Evolutionary conservation across 371 early-diverging fungal genomes (phyloP).

Genomic region (Capniomyces stellatus): DNA sequence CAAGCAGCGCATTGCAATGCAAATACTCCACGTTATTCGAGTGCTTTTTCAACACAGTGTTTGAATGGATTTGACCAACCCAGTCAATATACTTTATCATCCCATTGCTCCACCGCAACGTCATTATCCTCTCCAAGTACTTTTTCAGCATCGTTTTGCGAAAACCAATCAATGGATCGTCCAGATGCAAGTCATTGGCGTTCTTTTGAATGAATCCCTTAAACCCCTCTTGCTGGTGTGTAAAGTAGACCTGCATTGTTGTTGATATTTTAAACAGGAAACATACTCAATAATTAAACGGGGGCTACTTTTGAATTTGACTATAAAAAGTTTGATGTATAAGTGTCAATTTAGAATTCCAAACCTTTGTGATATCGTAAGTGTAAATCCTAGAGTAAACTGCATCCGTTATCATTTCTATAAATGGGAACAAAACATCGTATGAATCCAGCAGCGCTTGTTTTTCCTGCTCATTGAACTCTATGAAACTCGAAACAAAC

Average conservation of each 20-base stretch:
- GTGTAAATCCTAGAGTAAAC: not conserved
- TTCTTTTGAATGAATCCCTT: too few species aligned
- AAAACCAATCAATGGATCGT: not conserved
- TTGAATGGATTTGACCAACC: constrained; percentile 50
- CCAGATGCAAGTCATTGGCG: too few species aligned
- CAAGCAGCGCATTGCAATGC: constrained; percentile 59
- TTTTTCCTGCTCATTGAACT: not conserved
- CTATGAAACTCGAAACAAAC: not conserved
- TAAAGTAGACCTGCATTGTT: not conserved
- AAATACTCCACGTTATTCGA: constrained; percentile 68
- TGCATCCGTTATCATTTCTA: not conserved
- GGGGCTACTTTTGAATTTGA: not conserved
- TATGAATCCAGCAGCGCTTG: not conserved
- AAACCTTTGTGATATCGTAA: not conserved
- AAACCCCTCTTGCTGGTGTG: not conserved
- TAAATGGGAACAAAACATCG: not conserved
- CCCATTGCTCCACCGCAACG: not conserved
- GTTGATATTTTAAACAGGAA: too few species aligned
- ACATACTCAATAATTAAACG: too few species aligned
- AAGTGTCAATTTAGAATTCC: too few species aligned
- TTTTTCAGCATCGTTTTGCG: not conserved
- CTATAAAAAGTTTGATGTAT: not conserved
- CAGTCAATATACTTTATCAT: constrained; percentile 58
- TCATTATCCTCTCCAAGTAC: not conserved
- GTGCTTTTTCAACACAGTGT: constrained; percentile 50